These are phyloP conservation scores for Lactarius pseudohatsudake DNA, from an alignment of 768 basidiomycete species.

Conservation along the genomic window DNA sequence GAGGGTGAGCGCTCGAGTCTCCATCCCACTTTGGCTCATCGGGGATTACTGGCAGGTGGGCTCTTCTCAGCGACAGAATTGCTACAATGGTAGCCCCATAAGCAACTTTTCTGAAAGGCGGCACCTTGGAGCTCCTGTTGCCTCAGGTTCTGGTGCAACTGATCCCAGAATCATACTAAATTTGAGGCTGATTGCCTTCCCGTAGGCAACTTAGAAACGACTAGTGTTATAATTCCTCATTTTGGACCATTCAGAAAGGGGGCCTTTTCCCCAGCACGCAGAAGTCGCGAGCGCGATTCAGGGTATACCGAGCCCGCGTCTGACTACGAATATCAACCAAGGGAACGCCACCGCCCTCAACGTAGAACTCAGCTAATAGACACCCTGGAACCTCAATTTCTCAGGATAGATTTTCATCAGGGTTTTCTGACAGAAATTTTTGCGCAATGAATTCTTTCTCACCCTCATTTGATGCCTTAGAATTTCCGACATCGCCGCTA, in stretches of 20 bases:
- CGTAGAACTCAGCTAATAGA: background rate
- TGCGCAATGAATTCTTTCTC: background rate
- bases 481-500: conserved; percentile 19
- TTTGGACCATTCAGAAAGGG: background rate
- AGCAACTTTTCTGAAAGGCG: background rate
- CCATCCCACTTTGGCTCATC: conserved; percentile 4
- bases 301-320: background rate
- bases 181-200: background rate
- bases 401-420: background rate
- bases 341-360: background rate
- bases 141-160: conserved; percentile 8
- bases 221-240: background rate
- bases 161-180: background rate
- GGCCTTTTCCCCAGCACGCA: background rate
- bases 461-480: conserved; percentile 18
- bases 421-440: background rate
- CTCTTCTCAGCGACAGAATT: background rate
- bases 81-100: background rate
- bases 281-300: background rate
- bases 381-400: background rate
- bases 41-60: background rate
- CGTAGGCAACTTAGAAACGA: background rate
- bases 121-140: background rate
- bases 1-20: conserved; percentile 2
- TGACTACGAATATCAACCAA: background rate